Evolutionary conservation across 441 rosid genomes (phyloP), one percentile per base, ranked within the genome.

Genomic region (Erodium chrysanthum): DNA sequence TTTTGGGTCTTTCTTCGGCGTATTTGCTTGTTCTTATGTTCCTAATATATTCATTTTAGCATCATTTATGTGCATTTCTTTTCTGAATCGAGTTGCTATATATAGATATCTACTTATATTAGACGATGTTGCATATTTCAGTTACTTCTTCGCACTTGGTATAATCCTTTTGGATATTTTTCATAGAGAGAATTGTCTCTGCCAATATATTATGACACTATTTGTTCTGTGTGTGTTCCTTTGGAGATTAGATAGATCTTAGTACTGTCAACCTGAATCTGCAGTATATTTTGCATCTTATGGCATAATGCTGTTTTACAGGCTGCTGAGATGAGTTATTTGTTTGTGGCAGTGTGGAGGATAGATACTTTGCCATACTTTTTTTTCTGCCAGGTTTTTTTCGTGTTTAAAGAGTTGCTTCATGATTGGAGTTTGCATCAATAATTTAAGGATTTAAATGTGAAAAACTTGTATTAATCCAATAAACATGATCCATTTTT

Each of bases 1-100:
- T 66, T 52, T 71, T 60, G 31, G 7, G 63, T 22, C 5, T 23
- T 58, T 58, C 61, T 7, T 10, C 22, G 59, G 62, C 63, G 11
- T 10, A 58, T 58, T 22, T 58, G 22, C 63, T 58, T 58, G 27
- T 58, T 58, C 29, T 20, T 17, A 52, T 40, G 46, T 40, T 40
- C 4, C 50, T 42, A 7, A n/a, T 3, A 4, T 48, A 4, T 58
- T 58, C 63, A 58, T 58, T 20, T 58, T 22, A 58, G 31, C 63
- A 22, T 58, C 29, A 23, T 22, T 22, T 14, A 31, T 7, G 7
- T 58, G 31, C 3, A 10, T 22, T 58, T 48, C 56, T 48, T 48
- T 2, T 22, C 63, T 22, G 63, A 10, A 4, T 3, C 22, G 31
- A 21, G 22, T 21, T 58, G 15, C 31, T 21, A 22, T 9, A 21